A percentile compares a stretch with the other conserved stretches of the same genome.
phyloP scores from a whole-genome alignment of 805 yeast species.

The Wickerhamomyces tratensis region DNA sequence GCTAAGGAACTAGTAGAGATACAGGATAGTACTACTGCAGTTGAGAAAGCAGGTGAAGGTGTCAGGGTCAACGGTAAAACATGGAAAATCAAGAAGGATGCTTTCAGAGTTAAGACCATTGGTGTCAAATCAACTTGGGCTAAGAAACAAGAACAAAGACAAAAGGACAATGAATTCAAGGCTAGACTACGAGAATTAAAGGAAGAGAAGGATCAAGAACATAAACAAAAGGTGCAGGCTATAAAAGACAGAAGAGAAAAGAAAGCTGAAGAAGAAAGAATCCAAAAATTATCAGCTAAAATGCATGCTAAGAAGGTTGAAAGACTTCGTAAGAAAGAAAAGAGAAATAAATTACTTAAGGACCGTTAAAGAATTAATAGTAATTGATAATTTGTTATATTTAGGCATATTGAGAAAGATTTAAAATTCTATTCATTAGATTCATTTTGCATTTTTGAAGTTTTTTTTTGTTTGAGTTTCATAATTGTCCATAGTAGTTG shows the following conservation, averaged over 20 bases:
- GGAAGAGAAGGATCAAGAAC: conserved; percentile 63
- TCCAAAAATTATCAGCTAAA: conserved; percentile 68
- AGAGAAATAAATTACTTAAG: conserved; percentile 86
- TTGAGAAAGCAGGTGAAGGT: conserved; percentile 6
- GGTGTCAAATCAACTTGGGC: conserved; percentile 61
- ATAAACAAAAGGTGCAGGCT: conserved; percentile 40
- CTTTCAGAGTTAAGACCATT: conserved; percentile 50
- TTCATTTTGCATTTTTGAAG: no score
- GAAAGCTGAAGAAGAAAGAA: conserved; percentile 85
- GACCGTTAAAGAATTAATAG: conserved; percentile 48
- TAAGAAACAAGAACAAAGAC: conserved; percentile 53
- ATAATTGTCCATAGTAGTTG: no score
- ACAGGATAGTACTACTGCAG: no score
- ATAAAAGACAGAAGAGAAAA: conserved; percentile 67
- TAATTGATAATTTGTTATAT: no score
- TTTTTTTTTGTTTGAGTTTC: no score
- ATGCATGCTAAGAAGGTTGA: conserved; percentile 92
- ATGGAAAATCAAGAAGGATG: conserved; percentile 63
- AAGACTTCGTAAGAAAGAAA: conserved; percentile 81
- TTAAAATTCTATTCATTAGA: no score
- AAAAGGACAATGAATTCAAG: conserved; percentile 57
- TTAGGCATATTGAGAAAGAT: no score
- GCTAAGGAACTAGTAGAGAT: no score
- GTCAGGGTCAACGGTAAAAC: conserved; percentile 35
- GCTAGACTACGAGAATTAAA: conserved; percentile 63